Evolutionary conservation across 2,329 filamentous ascomycete species (phyloP).

Genomic region (Colletotrichum sp.): DNA sequence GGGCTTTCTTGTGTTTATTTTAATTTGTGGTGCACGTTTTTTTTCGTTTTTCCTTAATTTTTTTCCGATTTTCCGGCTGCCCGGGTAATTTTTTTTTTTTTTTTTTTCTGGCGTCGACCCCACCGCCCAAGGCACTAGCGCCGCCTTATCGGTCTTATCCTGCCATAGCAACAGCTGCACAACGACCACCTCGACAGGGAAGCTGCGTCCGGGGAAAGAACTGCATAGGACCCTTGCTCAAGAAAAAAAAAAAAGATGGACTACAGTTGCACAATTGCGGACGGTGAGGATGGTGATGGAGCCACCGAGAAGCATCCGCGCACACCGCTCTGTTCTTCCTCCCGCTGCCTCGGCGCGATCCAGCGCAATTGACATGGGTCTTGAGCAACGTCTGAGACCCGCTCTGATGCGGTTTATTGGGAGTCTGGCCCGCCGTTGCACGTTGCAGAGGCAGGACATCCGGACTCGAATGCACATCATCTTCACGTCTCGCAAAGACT

Average conservation of each 20-base stretch:
- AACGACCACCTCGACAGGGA: conserved; percentile 8
- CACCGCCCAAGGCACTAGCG: conserved; percentile 15
- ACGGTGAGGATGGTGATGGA: background rate
- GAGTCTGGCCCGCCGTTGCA: background rate
- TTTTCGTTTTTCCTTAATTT: no score
- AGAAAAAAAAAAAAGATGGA: background rate
- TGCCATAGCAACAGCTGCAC: conserved; percentile 20
- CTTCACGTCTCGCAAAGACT: background rate
- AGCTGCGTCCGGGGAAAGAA: conserved; percentile 18
- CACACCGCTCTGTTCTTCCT: conserved; percentile 8
- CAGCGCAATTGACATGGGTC: background rate
- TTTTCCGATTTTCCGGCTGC: no score
- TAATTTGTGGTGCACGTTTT: no score
- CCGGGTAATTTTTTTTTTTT: conserved; percentile 2
- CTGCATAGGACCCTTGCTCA: conserved; percentile 13
- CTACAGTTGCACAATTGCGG: background rate
- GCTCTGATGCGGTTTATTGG: background rate
- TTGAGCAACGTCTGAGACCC: background rate
- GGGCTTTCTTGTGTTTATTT: no score
- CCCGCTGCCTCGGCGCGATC: background rate
- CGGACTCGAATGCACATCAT: background rate
- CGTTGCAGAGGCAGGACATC: background rate
- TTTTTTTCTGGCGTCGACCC: conserved; percentile 10
- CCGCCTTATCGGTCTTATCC: conserved; percentile 20
- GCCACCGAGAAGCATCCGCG: conserved; percentile 7